phyloP scores from a whole-genome alignment of 495 filamentous ascomycete species.

The Neurospora sp. region DNA sequence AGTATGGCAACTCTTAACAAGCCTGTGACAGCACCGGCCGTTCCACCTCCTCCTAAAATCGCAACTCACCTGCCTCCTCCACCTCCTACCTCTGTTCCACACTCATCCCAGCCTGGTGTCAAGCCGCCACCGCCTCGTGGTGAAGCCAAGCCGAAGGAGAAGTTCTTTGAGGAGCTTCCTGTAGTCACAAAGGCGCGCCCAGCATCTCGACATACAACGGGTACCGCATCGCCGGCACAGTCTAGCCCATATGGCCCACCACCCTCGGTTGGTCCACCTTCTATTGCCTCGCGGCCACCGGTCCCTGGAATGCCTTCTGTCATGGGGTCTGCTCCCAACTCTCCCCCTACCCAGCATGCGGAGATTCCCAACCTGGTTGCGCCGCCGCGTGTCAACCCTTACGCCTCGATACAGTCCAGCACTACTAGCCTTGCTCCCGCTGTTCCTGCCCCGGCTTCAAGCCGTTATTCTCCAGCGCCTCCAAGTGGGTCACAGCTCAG shows the following conservation, averaged over 20 bases:
- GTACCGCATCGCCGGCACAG: constrained; percentile 27
- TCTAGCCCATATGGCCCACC: constrained; percentile 24
- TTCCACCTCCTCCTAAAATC: constrained; percentile 43
- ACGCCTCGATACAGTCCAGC: constrained; percentile 38
- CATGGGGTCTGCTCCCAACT: not conserved
- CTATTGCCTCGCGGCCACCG: constrained; percentile 8
- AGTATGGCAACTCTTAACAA: constrained; percentile 29
- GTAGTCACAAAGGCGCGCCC: constrained; percentile 47
- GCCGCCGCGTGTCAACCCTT: constrained; percentile 54
- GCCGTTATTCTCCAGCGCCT: constrained; percentile 54
- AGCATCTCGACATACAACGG: constrained; percentile 29
- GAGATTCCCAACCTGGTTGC: constrained; percentile 34
- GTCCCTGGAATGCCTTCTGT: constrained; percentile 14
- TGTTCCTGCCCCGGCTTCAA: constrained; percentile 30
- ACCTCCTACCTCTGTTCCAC: constrained; percentile 21
- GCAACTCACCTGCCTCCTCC: constrained; percentile 39
- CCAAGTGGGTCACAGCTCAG: constrained; percentile 28
- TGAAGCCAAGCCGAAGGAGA: constrained; percentile 30
- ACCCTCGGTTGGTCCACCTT: constrained; percentile 19
- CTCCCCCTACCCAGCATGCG: constrained; percentile 13
- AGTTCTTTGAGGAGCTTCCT: constrained; percentile 89
- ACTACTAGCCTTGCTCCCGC: constrained; percentile 27
- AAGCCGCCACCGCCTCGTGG: constrained; percentile 19
- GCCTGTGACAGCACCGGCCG: constrained; percentile 24
- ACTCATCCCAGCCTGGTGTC: constrained; percentile 18